A percentile compares a stretch with the other conserved stretches of the same genome.
Conservation (phyloP, 371 early-diverging fungal genomes). For the Mucor lusitanicus region DNA sequence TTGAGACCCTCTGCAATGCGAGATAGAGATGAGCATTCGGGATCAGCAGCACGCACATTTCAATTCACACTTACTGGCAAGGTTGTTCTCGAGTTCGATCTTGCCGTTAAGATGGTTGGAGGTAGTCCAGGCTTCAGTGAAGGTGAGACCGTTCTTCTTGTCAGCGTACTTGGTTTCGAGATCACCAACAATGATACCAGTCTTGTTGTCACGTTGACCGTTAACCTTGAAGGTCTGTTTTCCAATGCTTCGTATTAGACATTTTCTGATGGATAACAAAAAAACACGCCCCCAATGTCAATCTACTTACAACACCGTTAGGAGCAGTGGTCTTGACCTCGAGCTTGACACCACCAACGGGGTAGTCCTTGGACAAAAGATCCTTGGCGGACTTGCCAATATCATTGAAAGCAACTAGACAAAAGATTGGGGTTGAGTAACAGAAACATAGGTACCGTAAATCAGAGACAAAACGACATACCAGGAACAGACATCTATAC, state of each 20-base stretch:
- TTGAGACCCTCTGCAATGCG: conserved; percentile 47
- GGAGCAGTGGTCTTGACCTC: conserved; percentile 95
- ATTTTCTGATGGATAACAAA: not conserved
- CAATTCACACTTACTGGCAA: conserved; percentile 71
- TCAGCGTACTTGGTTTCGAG: conserved; percentile 95
- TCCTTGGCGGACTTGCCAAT: conserved; percentile 95
- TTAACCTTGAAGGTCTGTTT: conserved; percentile 90
- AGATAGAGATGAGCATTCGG: not conserved
- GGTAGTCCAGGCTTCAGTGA: conserved; percentile 96
- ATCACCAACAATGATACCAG: conserved; percentile 92
- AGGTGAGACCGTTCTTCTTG: conserved; percentile 88
- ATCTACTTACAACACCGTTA: conserved; percentile 87
- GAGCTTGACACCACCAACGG: conserved; percentile 91
- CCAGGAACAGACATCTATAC: conserved; percentile 31
- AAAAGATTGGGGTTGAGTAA: conserved; percentile 4
- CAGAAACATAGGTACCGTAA: not conserved
- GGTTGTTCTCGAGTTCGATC: conserved; percentile 92
- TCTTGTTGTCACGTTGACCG: conserved; percentile 93
- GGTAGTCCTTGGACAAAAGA: conserved; percentile 95
- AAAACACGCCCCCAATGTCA: not conserved
- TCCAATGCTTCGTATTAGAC: not conserved
- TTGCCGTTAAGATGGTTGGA: conserved; percentile 89
- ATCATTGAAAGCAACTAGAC: conserved; percentile 80
- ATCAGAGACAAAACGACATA: conserved; percentile 3
- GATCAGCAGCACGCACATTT: not conserved